Conservation (phyloP, 208 protist species). For the Herpetomonas samuelpessoai region DNA sequence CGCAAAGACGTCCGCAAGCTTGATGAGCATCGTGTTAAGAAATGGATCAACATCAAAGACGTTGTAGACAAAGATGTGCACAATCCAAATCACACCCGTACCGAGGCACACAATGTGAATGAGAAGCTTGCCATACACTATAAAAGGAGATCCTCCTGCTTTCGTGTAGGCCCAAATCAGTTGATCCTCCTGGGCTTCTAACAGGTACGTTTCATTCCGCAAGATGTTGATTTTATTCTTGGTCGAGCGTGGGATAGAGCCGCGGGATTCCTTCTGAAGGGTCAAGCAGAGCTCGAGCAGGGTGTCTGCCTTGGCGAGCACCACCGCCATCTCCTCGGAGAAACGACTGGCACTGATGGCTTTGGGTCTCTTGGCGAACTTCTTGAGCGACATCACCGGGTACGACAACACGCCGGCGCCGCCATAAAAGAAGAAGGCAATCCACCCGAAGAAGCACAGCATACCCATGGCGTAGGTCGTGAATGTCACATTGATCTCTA, state of each 20-base stretch:
- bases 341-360: slow-evolving; percentile 50
- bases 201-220: slow-evolving; percentile 80
- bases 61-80: slow-evolving; percentile 90
- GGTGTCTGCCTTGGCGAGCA: slow-evolving; percentile 74
- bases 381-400: slow-evolving; percentile 60
- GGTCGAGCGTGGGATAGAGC: slow-evolving; percentile 25
- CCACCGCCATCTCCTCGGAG: slow-evolving; percentile 68
- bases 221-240: slow-evolving; percentile 71
- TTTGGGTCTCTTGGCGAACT: slow-evolving; percentile 51
- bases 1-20: slow-evolving; percentile 80
- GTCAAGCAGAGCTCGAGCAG: slow-evolving; percentile 66
- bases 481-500: slow-evolving; percentile 53
- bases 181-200: slow-evolving; percentile 84
- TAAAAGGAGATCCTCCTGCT: slow-evolving; percentile 63
- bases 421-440: slow-evolving; percentile 92
- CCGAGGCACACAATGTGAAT: slow-evolving; percentile 53
- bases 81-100: slow-evolving; percentile 74
- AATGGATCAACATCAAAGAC: slow-evolving; percentile 67
- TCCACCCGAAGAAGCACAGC: slow-evolving; percentile 80
- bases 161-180: slow-evolving; percentile 76
- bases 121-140: slow-evolving; percentile 52
- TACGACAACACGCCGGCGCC: slow-evolving; percentile 91
- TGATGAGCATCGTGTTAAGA: slow-evolving; percentile 67
- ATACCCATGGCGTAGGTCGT: slow-evolving; percentile 84
- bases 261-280: slow-evolving; percentile 36